phyloP scores from a whole-genome alignment of 1,284 basidiomycete species.

The Rhodotorula mucilaginosa region DNA sequence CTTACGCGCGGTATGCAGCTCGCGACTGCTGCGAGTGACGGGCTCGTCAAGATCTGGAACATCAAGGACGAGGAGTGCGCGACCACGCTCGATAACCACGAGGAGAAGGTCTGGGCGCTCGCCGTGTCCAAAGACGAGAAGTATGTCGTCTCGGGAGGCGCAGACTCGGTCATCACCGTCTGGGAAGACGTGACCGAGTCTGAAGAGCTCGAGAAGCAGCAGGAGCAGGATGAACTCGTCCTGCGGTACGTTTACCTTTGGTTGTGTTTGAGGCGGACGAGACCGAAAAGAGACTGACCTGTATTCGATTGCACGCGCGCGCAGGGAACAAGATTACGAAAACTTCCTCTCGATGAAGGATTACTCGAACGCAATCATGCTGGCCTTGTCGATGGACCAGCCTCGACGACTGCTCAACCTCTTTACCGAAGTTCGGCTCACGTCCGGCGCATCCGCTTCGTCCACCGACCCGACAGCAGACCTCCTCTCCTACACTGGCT shows the following conservation, averaged over 20 bases:
- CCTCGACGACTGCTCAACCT: slow-evolving; percentile 81
- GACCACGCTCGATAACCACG: slow-evolving; percentile 89
- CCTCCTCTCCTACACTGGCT: slow-evolving; percentile 59
- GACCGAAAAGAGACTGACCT: too few species aligned
- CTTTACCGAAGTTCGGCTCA: slow-evolving; percentile 64
- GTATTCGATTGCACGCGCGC: background rate
- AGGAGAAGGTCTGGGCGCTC: slow-evolving; percentile 95
- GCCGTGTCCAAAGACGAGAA: slow-evolving; percentile 72
- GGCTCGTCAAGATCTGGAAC: slow-evolving; percentile 94
- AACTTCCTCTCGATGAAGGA: slow-evolving; percentile 86
- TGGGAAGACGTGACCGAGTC: slow-evolving; percentile 91
- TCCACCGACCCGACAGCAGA: slow-evolving; percentile 25
- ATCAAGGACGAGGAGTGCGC: slow-evolving; percentile 81
- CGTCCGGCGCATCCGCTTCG: slow-evolving; percentile 6
- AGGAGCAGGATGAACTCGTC: slow-evolving; percentile 66
- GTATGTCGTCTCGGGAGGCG: slow-evolving; percentile 84
- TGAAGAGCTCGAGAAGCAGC: slow-evolving; percentile 68
- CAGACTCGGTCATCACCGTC: slow-evolving; percentile 87
- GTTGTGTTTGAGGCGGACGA: too few species aligned
- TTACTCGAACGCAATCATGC: slow-evolving; percentile 83
- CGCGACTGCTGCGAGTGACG: slow-evolving; percentile 85
- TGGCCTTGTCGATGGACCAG: slow-evolving; percentile 88
- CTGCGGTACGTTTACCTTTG: slow-evolving; percentile 62
- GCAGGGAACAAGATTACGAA: slow-evolving; percentile 88
- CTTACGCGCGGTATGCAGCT: slow-evolving; percentile 79